Evolutionary conservation across 495 filamentous ascomycete genomes (phyloP), one percentile per base, ranked within the genome.

Genomic region (Immersiella caudata): DNA sequence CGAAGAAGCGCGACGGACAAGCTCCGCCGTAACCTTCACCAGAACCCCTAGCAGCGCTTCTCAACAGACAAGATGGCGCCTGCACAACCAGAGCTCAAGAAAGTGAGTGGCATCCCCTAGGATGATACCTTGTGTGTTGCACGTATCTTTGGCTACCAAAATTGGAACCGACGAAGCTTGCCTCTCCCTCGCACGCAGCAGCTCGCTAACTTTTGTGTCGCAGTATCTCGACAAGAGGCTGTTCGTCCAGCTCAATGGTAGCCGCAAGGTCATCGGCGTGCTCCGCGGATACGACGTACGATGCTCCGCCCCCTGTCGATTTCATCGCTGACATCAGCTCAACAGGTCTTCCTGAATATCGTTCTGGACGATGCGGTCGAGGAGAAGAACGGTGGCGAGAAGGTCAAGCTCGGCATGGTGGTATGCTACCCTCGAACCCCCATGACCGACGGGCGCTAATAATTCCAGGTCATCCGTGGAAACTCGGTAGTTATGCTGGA

Each of bases 181-280:
- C 25, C 21, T n/a, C 14, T 65, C 70, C 70, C 60, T 67, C 59
- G 21, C 57, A 0, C 21, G 54, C 33, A 20, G 24, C 49, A 8
- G 35, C 4, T 25, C 24, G 58, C 68, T 70, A 65, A 73, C 49
- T 24, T 49, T 7, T 27, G 18, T 35, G 55, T 9, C 35, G 69
- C 78, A 99, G 95, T 99, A 99, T 82, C 93, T 99, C 83, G 95
- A 98, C 84, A 99, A 99, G 86, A 88, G 96, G 79, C 86, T 99
- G 75, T 97, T 97, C 80, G 93, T 97, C 75, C 93, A 99, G 79
- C 82, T 99, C 68, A 98, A 99, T 82, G 95, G 96, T 76, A 94
- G 92, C 80, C 91, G 95, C 75, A 97, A 96, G 82, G 96, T 99
- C 70, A 91, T 97, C 78, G 95, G 95, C 70, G 87, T 97, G 49